Evolutionary conservation across 1,284 basidiomycete genomes (phyloP), one percentile per base, ranked within the genome.

Genomic region (Apiotrichum gracile): DNA sequence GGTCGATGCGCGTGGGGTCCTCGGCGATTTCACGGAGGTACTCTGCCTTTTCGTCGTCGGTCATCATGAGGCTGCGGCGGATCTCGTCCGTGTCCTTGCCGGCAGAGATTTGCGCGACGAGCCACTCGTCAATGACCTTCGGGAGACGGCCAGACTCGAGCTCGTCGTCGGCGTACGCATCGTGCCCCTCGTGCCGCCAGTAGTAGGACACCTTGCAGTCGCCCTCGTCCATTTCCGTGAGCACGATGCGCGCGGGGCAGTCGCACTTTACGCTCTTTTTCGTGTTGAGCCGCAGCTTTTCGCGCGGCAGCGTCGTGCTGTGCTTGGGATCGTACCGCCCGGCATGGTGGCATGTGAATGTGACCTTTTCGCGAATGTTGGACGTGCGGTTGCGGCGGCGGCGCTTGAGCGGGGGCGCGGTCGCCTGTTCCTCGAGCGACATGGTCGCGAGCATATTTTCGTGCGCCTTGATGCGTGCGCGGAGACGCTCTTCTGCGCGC

Each of bases 221-320:
- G 34, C 66, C 70, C 25, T 61, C 54, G 16, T 71, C 62, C 54
- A 67, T 58, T 55, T 74, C 69, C 31, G 64, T 70, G 51, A 71
- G 54, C 3, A 74, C 68, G 37, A 74, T 65, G 54, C 69, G 61
- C 22, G 64, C 63, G 21, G 62, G 58, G 51, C 72, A 74, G 45
- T 65, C 66, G 52, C 70, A 72, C 49, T 74, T 74, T 55, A 74
- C 72, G n/a, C 62, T 67, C 51, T 63, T 61, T 51, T 74, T 74
- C 16, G 72, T 74, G 47, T 74, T 74, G 57, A 72, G 49, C 16
- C 72, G 55, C 16, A 69, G 55, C 50, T 68, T 69, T 38, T 65
- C 65, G 42, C 61, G 57, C 5, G 72, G 72, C 12, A 74, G 53
- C 10, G 58, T 60, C 17, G 57, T 52, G 16, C 61, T 64, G 55